Percentiles rank a stretch among this genome's conserved stretches.
Conservation (phyloP, 257 asterid genomes). For the Hygrophila difformis region DNA sequence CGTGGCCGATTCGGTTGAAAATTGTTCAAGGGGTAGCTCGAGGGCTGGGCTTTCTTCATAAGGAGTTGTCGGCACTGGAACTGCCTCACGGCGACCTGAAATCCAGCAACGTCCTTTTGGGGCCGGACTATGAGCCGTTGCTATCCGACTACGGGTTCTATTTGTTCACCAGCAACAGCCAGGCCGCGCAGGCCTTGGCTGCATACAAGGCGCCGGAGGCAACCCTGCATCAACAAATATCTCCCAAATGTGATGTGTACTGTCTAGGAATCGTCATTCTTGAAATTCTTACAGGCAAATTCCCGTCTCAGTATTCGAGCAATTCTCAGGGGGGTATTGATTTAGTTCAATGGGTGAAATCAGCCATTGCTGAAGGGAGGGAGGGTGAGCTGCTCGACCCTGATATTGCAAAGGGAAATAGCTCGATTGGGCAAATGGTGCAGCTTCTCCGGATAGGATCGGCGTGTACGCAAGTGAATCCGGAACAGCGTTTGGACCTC, state of each 20-base stretch:
- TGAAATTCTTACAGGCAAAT: constrained; percentile 68
- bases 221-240: constrained; percentile 20
- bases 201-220: constrained; percentile 81
- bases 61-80: constrained; percentile 32
- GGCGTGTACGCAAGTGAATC: background rate
- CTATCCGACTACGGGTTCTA: constrained; percentile 54
- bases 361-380: constrained; percentile 43
- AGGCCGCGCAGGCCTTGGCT: constrained; percentile 40
- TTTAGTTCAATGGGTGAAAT: constrained; percentile 47
- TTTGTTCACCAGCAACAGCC: constrained; percentile 26
- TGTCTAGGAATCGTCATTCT: constrained; percentile 70
- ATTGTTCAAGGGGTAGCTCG: constrained; percentile 56
- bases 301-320: constrained; percentile 28
- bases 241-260: constrained; percentile 65
- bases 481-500: background rate
- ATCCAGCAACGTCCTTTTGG: constrained; percentile 70
- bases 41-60: constrained; percentile 55
- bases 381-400: constrained; percentile 45
- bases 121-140: constrained; percentile 40
- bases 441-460: constrained; percentile 40
- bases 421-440: constrained; percentile 25
- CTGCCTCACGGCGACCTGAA: constrained; percentile 79
- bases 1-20: constrained; percentile 50
- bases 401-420: constrained; percentile 16
- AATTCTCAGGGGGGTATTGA: constrained; percentile 58